Conservation (phyloP, 257 asterid species). For the Cordia subcordata region DNA sequence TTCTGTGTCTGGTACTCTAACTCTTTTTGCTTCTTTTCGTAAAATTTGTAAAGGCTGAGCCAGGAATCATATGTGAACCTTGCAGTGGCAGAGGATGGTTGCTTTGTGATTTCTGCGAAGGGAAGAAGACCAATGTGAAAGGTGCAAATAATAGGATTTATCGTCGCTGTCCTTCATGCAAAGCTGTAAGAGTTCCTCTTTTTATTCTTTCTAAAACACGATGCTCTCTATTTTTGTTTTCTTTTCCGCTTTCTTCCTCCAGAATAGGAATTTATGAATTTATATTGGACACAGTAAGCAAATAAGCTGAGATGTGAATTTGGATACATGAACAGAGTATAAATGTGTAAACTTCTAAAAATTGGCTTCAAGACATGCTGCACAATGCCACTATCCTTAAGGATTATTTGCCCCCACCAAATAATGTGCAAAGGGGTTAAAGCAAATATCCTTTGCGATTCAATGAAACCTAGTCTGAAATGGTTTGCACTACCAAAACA, state of each 20-base stretch:
- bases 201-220: too few relatives aligned
- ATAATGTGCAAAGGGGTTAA: too few relatives aligned
- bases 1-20: too few relatives aligned
- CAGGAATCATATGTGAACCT: conserved; percentile 46
- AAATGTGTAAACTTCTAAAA: too few relatives aligned
- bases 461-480: too few relatives aligned
- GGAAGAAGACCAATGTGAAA: conserved; percentile 68
- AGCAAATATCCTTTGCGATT: too few relatives aligned
- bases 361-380: too few relatives aligned
- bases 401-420: too few relatives aligned
- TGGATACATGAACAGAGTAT: background rate
- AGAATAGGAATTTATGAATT: too few relatives aligned
- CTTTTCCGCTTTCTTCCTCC: background rate
- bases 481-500: too few relatives aligned
- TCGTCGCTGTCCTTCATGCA: conserved; percentile 78
- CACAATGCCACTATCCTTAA: too few relatives aligned
- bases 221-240: background rate
- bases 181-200: conserved; percentile 56
- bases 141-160: conserved; percentile 52
- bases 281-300: background rate
- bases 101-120: conserved; percentile 68
- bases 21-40: background rate
- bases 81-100: conserved; percentile 74
- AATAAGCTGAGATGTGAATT: background rate
- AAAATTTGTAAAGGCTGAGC: conserved; percentile 32